phyloP scores from a whole-genome alignment of 495 filamentous ascomycete species.

The Parathielavia appendiculata region DNA sequence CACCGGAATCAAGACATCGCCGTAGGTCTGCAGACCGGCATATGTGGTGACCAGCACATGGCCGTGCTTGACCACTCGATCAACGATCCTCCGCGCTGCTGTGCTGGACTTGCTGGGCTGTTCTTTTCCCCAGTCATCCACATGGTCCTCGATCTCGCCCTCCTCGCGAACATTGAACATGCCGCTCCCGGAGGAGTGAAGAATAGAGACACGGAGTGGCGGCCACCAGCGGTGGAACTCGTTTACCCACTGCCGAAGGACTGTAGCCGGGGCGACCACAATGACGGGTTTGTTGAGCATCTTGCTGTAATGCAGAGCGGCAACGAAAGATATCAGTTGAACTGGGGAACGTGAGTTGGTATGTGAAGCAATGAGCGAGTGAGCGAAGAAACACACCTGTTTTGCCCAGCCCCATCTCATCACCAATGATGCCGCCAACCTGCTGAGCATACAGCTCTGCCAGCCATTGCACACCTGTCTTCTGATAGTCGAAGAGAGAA shows the following conservation, averaged over 20 bases:
- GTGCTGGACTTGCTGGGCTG: conserved; percentile 45
- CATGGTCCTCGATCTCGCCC: conserved; percentile 63
- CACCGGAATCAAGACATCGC: conserved; percentile 66
- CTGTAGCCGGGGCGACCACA: conserved; percentile 86
- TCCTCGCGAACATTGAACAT: conserved; percentile 80
- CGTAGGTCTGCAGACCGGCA: conserved; percentile 83
- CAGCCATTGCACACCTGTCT: conserved; percentile 94
- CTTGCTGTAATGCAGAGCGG: conserved; percentile 83
- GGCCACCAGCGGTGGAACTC: conserved; percentile 99
- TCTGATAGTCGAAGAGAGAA: conserved; percentile 90
- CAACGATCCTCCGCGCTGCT: conserved; percentile 69
- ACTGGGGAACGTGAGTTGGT: conserved; percentile 39
- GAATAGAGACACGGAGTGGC: conserved; percentile 83
- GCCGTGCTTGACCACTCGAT: conserved; percentile 76
- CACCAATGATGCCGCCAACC: conserved; percentile 90
- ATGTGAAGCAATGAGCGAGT: neutral
- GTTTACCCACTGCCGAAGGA: conserved; percentile 95
- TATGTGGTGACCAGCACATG: conserved; percentile 95
- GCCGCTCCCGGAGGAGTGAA: conserved; percentile 91
- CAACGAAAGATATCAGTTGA: conserved; percentile 86
- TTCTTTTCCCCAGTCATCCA: conserved; percentile 41
- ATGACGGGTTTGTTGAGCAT: conserved; percentile 77
- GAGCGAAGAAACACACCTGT: conserved; percentile 42
- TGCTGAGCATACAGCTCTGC: conserved; percentile 83
- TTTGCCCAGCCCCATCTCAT: conserved; percentile 98